phyloP scores from a whole-genome alignment of 345 rosid genomes.

The Litchi chinensis region DNA sequence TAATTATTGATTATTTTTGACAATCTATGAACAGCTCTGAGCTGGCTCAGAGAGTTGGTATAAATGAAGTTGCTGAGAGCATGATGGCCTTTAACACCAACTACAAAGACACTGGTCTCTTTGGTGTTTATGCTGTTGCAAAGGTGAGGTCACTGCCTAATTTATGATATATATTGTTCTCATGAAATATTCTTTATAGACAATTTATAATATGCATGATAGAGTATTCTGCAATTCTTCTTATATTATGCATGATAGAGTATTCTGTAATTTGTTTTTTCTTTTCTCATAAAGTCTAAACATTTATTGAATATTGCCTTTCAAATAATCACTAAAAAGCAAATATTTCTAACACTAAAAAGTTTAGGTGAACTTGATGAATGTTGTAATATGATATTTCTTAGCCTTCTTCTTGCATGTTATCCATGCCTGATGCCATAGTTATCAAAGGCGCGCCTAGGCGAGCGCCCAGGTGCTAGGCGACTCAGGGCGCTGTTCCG shows the following conservation, averaged over 20 bases:
- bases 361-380: not conserved
- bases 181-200: not conserved
- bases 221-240: not conserved
- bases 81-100: constrained; percentile 99
- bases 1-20: constrained; percentile 24
- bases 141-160: constrained; percentile 54
- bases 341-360: not conserved
- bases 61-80: constrained; percentile 92
- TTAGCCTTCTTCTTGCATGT: not conserved
- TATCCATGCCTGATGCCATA: not conserved
- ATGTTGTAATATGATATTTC: not conserved
- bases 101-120: constrained; percentile 97
- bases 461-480: too few species aligned
- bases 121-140: constrained; percentile 96
- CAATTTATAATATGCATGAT: not conserved
- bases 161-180: not conserved
- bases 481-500: too few species aligned
- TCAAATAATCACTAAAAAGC: not conserved
- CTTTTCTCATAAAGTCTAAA: not conserved
- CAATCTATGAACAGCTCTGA: constrained; percentile 62
- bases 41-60: constrained; percentile 81
- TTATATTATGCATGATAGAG: not conserved
- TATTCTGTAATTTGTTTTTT: not conserved
- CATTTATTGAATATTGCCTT: not conserved
- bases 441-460: too few species aligned